phyloP scores from a whole-genome alignment of 108 stramenopile genomes.

The Cyclotella cryptica region DNA sequence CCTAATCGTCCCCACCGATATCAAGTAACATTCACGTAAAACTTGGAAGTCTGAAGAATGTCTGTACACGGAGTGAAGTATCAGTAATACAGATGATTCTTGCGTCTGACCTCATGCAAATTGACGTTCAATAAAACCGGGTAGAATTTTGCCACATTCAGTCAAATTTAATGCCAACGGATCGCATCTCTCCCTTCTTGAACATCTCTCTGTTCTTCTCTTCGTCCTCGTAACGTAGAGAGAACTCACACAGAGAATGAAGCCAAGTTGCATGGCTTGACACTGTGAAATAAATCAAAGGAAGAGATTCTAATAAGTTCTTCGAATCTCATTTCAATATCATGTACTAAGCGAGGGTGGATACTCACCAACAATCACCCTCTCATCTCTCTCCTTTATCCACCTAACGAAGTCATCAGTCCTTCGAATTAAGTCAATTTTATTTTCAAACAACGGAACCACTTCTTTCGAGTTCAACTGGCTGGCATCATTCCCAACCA shows the following conservation, averaged over 20 bases:
- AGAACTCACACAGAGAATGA: slow-evolving; percentile 54
- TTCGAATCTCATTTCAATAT: neutral
- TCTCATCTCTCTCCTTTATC: slow-evolving; percentile 52
- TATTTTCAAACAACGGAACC: slow-evolving; percentile 50
- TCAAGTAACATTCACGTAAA: no score
- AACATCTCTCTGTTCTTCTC: slow-evolving; percentile 77
- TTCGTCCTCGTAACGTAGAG: slow-evolving; percentile 52
- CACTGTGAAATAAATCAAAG: slow-evolving; percentile 9
- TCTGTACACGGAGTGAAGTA: no score
- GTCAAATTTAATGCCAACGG: slow-evolving; percentile 59
- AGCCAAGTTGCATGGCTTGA: slow-evolving; percentile 60
- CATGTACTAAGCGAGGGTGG: no score
- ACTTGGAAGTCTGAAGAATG: no score
- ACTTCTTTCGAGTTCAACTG: slow-evolving; percentile 26
- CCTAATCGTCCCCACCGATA: no score
- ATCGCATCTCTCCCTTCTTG: slow-evolving; percentile 82
- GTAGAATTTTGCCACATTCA: neutral
- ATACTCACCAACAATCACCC: slow-evolving; percentile 49
- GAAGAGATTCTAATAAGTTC: neutral
- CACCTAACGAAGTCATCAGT: slow-evolving; percentile 50
- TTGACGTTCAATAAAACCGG: no score
- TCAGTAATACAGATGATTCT: no score
- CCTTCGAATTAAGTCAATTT: slow-evolving; percentile 47
- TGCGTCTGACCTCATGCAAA: no score
- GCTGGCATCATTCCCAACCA: slow-evolving; percentile 18